Percentiles rank a stretch among this genome's conserved stretches.
phyloP scores from a whole-genome alignment of 345 rosid species.

The Arabidopsis suecica region DNA sequence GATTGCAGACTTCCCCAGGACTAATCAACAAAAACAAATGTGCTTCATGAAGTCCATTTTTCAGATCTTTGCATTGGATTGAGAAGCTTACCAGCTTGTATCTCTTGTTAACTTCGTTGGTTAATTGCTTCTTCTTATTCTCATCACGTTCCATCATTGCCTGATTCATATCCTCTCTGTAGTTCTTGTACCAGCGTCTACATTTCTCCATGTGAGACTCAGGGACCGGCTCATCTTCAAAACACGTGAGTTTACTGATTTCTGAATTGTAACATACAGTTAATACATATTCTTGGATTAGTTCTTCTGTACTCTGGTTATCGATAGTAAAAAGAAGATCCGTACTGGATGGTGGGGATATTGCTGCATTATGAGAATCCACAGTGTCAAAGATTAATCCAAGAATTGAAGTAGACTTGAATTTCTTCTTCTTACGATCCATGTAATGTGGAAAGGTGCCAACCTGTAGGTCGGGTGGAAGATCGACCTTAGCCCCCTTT shows the following conservation, averaged over 20 bases:
- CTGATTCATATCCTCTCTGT: too few species aligned
- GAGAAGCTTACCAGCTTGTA: conserved; percentile 61
- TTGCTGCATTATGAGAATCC: conserved; percentile 35
- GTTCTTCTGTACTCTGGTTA: conserved; percentile 14
- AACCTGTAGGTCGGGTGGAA: conserved; percentile 54
- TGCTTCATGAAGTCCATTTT: background rate
- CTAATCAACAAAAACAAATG: background rate
- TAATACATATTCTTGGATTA: background rate
- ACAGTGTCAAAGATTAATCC: conserved; percentile 67
- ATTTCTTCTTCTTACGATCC: too few species aligned
- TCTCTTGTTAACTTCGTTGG: conserved; percentile 47
- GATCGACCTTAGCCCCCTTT: conserved; percentile 56
- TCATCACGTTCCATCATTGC: background rate
- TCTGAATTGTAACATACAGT: conserved; percentile 43
- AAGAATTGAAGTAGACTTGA: conserved; percentile 64
- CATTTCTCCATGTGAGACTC: conserved; percentile 39
- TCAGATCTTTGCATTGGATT: background rate
- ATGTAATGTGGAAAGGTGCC: conserved; percentile 76
- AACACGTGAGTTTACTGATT: conserved; percentile 57
- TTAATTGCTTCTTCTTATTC: conserved; percentile 24
- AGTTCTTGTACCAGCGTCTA: conserved; percentile 40
- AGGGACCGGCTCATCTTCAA: conserved; percentile 43
- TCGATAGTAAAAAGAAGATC: background rate
- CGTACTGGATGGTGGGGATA: conserved; percentile 48
- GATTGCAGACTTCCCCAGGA: background rate